Evolutionary conservation across 257 asterid genomes (phyloP).

Genomic region (Verbascum thapsus): DNA sequence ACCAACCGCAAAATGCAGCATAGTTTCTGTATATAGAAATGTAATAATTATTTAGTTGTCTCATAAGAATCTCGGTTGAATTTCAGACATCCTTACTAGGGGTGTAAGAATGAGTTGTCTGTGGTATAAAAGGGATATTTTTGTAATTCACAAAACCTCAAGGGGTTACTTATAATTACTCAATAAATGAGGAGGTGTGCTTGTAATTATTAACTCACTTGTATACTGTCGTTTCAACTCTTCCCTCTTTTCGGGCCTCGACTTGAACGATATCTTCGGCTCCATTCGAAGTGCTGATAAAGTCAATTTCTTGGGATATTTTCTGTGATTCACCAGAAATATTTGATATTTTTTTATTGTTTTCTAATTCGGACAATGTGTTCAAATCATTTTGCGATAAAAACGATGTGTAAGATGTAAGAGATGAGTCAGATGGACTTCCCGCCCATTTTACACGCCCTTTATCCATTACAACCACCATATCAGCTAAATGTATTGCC

Average conservation of each 20-base stretch:
- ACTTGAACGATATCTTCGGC: constrained; percentile 54
- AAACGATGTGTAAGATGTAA: constrained; percentile 54
- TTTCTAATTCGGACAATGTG: constrained; percentile 42
- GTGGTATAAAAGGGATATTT: too few species aligned
- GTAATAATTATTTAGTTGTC: background rate
- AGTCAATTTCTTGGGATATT: constrained; percentile 46
- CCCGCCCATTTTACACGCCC: constrained; percentile 84
- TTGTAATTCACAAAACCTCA: too few species aligned
- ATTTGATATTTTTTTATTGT: constrained; percentile 31
- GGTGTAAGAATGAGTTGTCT: too few species aligned
- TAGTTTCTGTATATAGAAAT: constrained; percentile 62
- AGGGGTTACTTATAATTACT: too few species aligned
- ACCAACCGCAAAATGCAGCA: constrained; percentile 90
- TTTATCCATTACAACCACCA: constrained; percentile 83
- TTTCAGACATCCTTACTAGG: too few species aligned
- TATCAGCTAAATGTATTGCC: constrained; percentile 81
- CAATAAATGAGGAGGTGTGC: too few species aligned
- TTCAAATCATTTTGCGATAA: constrained; percentile 52
- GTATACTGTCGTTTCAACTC: constrained; percentile 76
- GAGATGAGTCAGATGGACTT: constrained; percentile 58
- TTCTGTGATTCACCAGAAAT: constrained; percentile 38
- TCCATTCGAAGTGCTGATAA: constrained; percentile 40
- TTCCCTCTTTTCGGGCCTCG: constrained; percentile 85
- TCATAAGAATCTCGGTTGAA: background rate
- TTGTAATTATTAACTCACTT: constrained; percentile 54